phyloP scores from a whole-genome alignment of 2,329 filamentous ascomycete species.

The Calonectria naviculata region DNA sequence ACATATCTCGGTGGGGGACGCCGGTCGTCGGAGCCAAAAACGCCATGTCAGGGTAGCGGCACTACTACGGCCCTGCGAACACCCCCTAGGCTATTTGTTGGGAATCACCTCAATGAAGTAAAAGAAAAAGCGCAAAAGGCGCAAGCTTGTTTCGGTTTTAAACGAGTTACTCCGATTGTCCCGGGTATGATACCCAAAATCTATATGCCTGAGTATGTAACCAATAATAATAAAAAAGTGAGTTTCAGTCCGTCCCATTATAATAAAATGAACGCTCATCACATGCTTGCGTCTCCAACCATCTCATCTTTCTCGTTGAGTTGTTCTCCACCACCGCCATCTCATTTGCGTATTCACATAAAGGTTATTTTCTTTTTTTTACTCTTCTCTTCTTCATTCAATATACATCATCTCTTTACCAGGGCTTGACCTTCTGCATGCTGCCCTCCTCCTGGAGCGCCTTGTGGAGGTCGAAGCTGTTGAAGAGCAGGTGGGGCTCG shows the following conservation, averaged over 20 bases:
- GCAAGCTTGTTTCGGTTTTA: neutral
- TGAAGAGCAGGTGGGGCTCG: conserved; percentile 88
- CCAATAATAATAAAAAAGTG: conserved; percentile 12
- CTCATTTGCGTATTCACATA: neutral
- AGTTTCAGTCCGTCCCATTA: conserved; percentile 15
- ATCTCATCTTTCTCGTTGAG: neutral
- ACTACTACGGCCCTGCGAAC: neutral
- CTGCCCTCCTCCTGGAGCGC: conserved; percentile 84
- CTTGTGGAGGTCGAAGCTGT: conserved; percentile 90
- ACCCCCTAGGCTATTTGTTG: neutral
- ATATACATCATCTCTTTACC: conserved; percentile 52
- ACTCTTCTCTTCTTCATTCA: neutral
- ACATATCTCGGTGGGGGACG: neutral
- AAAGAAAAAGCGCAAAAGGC: neutral
- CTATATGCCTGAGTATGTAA: conserved; percentile 21
- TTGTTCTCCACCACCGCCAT: neutral
- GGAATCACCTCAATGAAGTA: neutral
- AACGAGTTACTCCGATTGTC: conserved; percentile 25
- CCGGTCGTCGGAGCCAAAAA: neutral
- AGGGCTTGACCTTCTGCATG: conserved; percentile 82
- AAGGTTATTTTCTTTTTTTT: conserved; percentile 13
- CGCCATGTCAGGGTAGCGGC: neutral
- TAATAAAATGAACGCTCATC: conserved; percentile 19
- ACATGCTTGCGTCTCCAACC: conserved; percentile 10
- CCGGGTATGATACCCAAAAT: conserved; percentile 20